These are phyloP conservation scores for Insectozyma bohioensis DNA, from an alignment of 1,139 yeast species.

Conservation along the genomic window DNA sequence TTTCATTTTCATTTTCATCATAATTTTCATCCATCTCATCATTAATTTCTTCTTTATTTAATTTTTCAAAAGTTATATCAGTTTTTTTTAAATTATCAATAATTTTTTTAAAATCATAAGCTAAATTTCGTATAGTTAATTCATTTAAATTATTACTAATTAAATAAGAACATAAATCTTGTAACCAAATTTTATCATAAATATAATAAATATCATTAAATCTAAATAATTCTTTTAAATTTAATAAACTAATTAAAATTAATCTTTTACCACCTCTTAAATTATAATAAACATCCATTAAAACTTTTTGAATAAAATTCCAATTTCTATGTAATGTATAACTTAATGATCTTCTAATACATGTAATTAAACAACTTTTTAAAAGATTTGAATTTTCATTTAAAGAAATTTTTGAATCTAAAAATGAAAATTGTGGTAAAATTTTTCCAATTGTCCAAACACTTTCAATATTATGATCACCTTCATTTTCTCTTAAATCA, in stretches of 20 bases:
- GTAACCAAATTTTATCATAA: conserved; percentile 76
- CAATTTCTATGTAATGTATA: conserved; percentile 81
- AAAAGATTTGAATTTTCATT: conserved; percentile 30
- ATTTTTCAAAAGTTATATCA: conserved; percentile 42
- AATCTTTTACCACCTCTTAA: conserved; percentile 69
- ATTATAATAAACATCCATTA: conserved; percentile 73
- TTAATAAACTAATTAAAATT: conserved; percentile 58
- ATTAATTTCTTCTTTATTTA: conserved; percentile 20
- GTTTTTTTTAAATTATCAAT: conserved; percentile 21
- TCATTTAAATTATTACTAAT: conserved; percentile 56
- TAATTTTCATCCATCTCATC: conserved; percentile 17
- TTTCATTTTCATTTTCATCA: conserved; percentile 17
- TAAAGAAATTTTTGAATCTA: conserved; percentile 56
- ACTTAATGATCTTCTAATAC: conserved; percentile 69
- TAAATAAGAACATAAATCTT: conserved; percentile 81
- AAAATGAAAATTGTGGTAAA: conserved; percentile 69
- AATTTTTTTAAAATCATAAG: conserved; percentile 58
- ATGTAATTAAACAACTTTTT: conserved; percentile 54
- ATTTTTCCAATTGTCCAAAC: conserved; percentile 93
- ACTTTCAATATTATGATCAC: conserved; percentile 81
- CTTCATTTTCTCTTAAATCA: conserved; percentile 72
- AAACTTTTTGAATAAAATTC: conserved; percentile 55
- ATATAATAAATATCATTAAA: conserved; percentile 86
- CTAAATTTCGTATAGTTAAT: conserved; percentile 54
- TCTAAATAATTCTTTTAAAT: conserved; percentile 71